These are phyloP conservation scores for Sporodiniella umbellata DNA, from an alignment of 371 early-diverging fungal genomes.

Conservation along the genomic window DNA sequence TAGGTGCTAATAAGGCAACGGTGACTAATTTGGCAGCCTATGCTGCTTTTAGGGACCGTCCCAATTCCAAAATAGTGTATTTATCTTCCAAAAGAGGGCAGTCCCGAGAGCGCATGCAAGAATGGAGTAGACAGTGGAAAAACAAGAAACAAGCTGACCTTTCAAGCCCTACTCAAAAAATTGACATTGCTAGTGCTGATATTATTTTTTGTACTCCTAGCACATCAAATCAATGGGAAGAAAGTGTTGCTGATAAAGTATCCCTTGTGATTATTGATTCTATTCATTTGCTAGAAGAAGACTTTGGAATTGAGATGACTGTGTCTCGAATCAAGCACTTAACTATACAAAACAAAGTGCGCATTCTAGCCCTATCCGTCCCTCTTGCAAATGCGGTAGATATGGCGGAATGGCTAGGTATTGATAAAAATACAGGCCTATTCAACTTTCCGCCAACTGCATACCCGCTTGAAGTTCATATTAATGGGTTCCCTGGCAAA, in stretches of 20 bases:
- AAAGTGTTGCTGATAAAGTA: constrained; percentile 90
- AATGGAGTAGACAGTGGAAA: constrained; percentile 89
- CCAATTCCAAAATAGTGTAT: constrained; percentile 91
- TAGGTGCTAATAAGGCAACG: constrained; percentile 98
- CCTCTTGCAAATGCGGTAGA: constrained; percentile 98
- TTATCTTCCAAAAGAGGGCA: constrained; percentile 99
- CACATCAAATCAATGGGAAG: constrained; percentile 75
- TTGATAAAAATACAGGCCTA: constrained; percentile 66
- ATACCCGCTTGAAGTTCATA: constrained; percentile 92
- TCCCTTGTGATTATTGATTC: constrained; percentile 53
- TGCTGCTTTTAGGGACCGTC: constrained; percentile 82
- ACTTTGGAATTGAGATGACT: constrained; percentile 96
- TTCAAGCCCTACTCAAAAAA: constrained; percentile 91
- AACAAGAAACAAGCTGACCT: constrained; percentile 86
- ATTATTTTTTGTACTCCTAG: constrained; percentile 98
- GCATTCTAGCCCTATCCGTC: constrained; percentile 97
- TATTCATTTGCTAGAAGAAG: constrained; percentile 97
- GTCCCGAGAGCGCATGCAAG: constrained; percentile 93
- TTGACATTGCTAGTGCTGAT: constrained; percentile 87
- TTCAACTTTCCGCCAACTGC: constrained; percentile 96
- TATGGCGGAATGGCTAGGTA: constrained; percentile 95
- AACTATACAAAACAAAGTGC: constrained; percentile 65
- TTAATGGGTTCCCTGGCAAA: constrained; percentile 95
- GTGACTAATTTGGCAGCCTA: constrained; percentile 96
- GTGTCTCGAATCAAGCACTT: constrained; percentile 96